These are phyloP conservation scores for Camellia japonica DNA, from an alignment of 148 eudicot genomes.

Conservation along the genomic window DNA sequence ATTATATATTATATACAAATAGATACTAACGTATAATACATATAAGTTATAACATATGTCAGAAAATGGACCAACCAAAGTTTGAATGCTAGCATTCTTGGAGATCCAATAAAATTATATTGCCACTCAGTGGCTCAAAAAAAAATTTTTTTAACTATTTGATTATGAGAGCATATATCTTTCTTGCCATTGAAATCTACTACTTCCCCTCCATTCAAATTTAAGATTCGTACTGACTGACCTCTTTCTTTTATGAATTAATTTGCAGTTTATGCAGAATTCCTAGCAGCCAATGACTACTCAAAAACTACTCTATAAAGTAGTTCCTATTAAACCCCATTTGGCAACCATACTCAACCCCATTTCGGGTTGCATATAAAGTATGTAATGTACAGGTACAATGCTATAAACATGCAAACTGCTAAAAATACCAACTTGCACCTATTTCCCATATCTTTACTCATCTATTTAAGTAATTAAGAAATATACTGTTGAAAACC, in stretches of 20 bases:
- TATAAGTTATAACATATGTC: too few relatives aligned
- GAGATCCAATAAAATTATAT: neutral
- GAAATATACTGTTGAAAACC: too few relatives aligned
- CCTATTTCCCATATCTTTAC: too few relatives aligned
- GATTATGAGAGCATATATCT: neutral
- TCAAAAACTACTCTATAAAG: neutral
- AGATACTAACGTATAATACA: too few relatives aligned
- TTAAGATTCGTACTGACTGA: neutral
- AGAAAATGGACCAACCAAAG: too few relatives aligned
- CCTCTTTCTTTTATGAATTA: neutral
- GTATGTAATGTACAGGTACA: too few relatives aligned
- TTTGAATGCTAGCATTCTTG: neutral
- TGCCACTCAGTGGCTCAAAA: neutral
- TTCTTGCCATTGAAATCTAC: neutral
- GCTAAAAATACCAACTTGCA: too few relatives aligned
- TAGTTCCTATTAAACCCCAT: neutral
- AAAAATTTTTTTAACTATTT: neutral
- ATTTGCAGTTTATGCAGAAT: neutral
- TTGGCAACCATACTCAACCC: neutral
- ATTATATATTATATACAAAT: too few relatives aligned
- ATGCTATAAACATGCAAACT: too few relatives aligned
- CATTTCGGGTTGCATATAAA: neutral
- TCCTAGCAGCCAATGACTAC: neutral
- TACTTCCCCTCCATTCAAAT: neutral
- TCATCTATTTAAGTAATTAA: too few relatives aligned